Percentiles rank a stretch among this genome's conserved stretches.
These are phyloP conservation scores for Stagonosporopsis vannaccii DNA, from an alignment of 2,329 filamentous ascomycete species.

Conservation along the genomic window DNA sequence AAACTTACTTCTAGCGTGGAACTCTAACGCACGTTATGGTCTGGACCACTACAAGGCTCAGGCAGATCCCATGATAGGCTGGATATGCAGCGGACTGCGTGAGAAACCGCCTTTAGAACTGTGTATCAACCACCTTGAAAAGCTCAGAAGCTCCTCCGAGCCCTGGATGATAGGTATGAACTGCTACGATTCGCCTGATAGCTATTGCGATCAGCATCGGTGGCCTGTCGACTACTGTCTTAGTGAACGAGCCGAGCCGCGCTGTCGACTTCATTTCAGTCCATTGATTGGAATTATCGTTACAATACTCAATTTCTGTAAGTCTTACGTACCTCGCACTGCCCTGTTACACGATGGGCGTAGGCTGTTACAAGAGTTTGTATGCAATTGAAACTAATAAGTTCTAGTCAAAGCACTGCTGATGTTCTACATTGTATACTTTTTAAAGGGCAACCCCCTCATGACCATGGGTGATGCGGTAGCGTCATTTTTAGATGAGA, in stretches of 20 bases:
- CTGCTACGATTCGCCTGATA: not conserved
- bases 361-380: not conserved
- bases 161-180: not conserved
- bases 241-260: slow-evolving; percentile 20
- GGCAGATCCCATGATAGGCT: not conserved
- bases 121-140: not conserved
- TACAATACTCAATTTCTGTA: slow-evolving; percentile 3
- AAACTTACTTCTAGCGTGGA: not conserved
- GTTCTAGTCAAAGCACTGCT: slow-evolving; percentile 4
- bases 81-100: not conserved
- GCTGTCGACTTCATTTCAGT: slow-evolving; percentile 28
- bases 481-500: not conserved
- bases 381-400: not conserved
- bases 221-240: slow-evolving; percentile 29
- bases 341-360: not conserved
- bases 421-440: not conserved
- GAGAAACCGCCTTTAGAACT: not conserved
- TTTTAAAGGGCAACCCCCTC: not conserved
- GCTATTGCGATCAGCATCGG: not conserved
- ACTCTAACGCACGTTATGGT: not conserved
- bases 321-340: not conserved
- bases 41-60: not conserved
- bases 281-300: not conserved
- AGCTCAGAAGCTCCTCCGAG: not conserved
- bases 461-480: slow-evolving; percentile 12